Evolutionary conservation across 1,284 basidiomycete genomes (phyloP), one percentile per base, ranked within the genome.

Genomic region (Apiotrichum siamense): DNA sequence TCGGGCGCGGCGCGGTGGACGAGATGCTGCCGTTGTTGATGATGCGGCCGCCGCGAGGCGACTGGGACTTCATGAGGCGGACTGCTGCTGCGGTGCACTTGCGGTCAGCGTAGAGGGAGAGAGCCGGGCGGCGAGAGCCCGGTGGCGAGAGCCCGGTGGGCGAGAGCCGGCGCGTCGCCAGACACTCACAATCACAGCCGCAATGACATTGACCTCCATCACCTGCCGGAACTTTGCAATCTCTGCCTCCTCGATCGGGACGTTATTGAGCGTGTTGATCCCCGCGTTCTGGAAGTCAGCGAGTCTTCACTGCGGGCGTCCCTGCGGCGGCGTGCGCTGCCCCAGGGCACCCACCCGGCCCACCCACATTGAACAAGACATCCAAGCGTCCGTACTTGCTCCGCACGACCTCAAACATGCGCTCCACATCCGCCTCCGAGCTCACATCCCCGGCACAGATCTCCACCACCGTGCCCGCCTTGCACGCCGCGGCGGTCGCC

Each of bases 1-100:
- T 50, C 3, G 85, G 85, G 25, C 88, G 79, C 3, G 88, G 87
- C 1, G 81, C 77, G 55, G 85, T 80, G 0, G 86, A 84, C 1
- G 85, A 81, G 49, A 90, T 79, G 33, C 83, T 86, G 4, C 86
- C 86, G 58, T 89, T 88, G 74, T 89, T 89, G 73, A 89, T 85
- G 61, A 91, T 86, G 13, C 85, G 79, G 75, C 87, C 87, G 59
- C 87, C 88, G 52, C 76, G 77, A 2, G 87, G 86, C 4, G 36
- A 29, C 66, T 89, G 86, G 0, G 69, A 62, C 65, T 86, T 88
- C 80, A 88, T 89, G 9, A 82, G 69, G 53, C 73, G 78, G 62
- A 88, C 78, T 6, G 87, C 87, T 55, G 86, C 82, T 13, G 83
- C 78, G 0, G 85, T 85, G 67, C 85, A 88, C 63, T 50, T 15